Percentiles rank a stretch among this genome's conserved stretches.
Evolutionary conservation across 1,139 yeast genomes (phyloP).

Genomic region (Taphrina pruni): DNA sequence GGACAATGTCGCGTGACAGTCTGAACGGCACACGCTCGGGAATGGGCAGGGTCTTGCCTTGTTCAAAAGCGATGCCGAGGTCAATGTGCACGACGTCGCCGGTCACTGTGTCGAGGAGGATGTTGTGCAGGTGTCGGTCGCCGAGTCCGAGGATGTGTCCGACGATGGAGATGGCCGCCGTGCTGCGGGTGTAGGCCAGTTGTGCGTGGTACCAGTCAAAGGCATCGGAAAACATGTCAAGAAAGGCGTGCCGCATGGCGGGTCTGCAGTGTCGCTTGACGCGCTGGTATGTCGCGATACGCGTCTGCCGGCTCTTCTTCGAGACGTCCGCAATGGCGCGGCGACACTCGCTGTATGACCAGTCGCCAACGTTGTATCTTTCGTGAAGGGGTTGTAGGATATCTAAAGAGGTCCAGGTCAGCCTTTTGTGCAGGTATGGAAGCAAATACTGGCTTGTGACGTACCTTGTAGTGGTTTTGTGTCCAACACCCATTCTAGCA

Average conservation of each 20-base stretch:
- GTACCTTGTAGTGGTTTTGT: slow-evolving; percentile 59
- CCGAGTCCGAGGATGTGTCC: slow-evolving; percentile 92
- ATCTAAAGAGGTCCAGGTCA: slow-evolving; percentile 54
- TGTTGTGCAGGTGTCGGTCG: slow-evolving; percentile 91
- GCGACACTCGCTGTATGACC: slow-evolving; percentile 66
- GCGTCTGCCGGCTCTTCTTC: slow-evolving; percentile 55
- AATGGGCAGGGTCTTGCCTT: slow-evolving; percentile 75
- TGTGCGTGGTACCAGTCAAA: slow-evolving; percentile 76
- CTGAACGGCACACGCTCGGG: slow-evolving; percentile 96
- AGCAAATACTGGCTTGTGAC: background rate
- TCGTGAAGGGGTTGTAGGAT: slow-evolving; percentile 66
- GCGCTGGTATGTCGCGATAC: slow-evolving; percentile 60
- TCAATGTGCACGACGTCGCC: slow-evolving; percentile 98
- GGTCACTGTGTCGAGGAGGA: slow-evolving; percentile 71
- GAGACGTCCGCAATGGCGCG: slow-evolving; percentile 67
- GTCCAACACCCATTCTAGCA: slow-evolving; percentile 85
- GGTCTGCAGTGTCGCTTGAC: slow-evolving; percentile 67
- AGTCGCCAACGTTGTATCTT: slow-evolving; percentile 55
- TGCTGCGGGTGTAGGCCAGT: slow-evolving; percentile 71
- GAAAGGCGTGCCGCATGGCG: slow-evolving; percentile 71
- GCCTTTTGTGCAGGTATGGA: background rate
- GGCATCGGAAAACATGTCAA: slow-evolving; percentile 68
- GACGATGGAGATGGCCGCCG: slow-evolving; percentile 83
- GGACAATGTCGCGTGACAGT: slow-evolving; percentile 85
- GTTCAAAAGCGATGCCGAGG: slow-evolving; percentile 92